Conservation (phyloP, 305 asterid genomes). For the Rubia peregrina region DNA sequence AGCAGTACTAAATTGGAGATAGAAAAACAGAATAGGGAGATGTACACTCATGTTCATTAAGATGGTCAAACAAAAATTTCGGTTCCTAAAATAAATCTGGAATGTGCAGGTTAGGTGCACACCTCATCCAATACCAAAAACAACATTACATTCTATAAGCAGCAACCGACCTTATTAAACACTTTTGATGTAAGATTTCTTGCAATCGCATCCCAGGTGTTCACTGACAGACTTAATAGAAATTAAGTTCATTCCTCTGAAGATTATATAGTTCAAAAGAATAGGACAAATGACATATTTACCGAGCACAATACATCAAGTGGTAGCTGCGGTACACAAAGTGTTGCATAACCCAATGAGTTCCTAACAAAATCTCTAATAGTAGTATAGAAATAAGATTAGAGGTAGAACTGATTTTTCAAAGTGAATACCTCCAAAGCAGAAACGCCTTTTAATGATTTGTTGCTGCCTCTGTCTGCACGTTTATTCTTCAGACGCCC, state of each 20-base stretch:
- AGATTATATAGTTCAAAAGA: too few relatives aligned
- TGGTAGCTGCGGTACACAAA: too few relatives aligned
- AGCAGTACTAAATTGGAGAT: background rate
- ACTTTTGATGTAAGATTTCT: too few relatives aligned
- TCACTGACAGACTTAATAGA: too few relatives aligned
- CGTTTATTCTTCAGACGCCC: slow-evolving; percentile 65
- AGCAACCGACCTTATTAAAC: background rate
- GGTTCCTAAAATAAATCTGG: background rate
- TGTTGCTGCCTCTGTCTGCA: slow-evolving; percentile 35
- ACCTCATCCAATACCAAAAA: background rate
- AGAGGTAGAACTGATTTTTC: background rate
- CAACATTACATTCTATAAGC: slow-evolving; percentile 10
- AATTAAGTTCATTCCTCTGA: too few relatives aligned
- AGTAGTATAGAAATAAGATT: too few relatives aligned
- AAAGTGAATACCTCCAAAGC: slow-evolving; percentile 62
- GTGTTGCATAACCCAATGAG: too few relatives aligned
- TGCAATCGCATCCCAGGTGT: too few relatives aligned
- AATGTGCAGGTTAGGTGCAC: background rate
- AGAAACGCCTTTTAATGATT: slow-evolving; percentile 33
- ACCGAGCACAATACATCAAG: background rate
- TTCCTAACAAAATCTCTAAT: too few relatives aligned
- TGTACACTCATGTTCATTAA: background rate
- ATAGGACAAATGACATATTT: too few relatives aligned
- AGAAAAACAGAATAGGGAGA: background rate
- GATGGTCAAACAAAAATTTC: background rate